Base-by-base conservation (phyloP, 805 yeast species). In the Vanderwaltozyma polyspora region DNA sequence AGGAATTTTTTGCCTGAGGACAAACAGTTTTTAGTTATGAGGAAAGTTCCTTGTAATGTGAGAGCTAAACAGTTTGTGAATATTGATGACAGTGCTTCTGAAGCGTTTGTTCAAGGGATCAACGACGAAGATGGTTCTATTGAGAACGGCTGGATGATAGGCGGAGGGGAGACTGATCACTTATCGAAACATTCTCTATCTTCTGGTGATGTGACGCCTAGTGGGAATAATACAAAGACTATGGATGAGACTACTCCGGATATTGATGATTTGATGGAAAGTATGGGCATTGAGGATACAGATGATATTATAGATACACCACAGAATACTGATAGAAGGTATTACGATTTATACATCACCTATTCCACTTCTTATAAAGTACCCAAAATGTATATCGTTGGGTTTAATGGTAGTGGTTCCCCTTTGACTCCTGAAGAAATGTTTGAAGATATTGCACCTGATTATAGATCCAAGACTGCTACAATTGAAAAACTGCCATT, bases 351-450 rank as follows among this genome's bases (percentile, higher is more conserved):
- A 32, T 91, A 80, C 63, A 86, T 91, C 48, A 74, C 93, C 3
- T 91, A 91, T 57, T 84, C 95, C 9, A 89, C 98, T 0, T 81
- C 95, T 1, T 91, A 91, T 54, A 69, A 97, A 29, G 98, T 91
- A 5, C 98, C 98, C 19, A 86, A 91, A 63, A 68, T 93, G 71
- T 91, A 86, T 51, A 62, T 91, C 28, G 85, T 84, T 11, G 98
- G 98, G 0, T 91, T 75, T 62, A 77, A 75, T 50, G 67, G 76
- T 9, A 74, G 80, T 40, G 97, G 98, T 0, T 68, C 76, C 12
- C 98, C 97, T 2, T 63, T 91, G 26, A 65, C 81, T 22, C 95
- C 97, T 2, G 68, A 75, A 23, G 79, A 81, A 49, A 91, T 91
- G 97, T 86, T 87, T 60, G 93, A 89, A 52, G 98, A 91, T 57